A percentile compares a stretch with the other conserved stretches of the same genome.
Conservation (phyloP, 495 filamentous ascomycete species). For the Thermothielavioides terrestris region DNA sequence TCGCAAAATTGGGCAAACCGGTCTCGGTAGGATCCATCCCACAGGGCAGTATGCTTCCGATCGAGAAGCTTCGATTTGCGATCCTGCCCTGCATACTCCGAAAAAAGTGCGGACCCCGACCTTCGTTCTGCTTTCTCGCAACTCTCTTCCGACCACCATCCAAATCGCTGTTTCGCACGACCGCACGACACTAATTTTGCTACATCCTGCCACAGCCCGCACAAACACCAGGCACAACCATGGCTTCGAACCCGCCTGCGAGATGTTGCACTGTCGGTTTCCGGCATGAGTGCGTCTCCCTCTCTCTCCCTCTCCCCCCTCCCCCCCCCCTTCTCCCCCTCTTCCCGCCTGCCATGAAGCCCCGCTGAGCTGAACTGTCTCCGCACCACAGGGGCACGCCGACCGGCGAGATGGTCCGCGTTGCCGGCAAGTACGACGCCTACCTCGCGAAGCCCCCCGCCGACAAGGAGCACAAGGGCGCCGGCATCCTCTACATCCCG, state of each 20-base stretch:
- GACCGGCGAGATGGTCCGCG: constrained; percentile 33
- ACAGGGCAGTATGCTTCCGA: too few relatives aligned
- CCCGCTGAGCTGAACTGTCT: constrained; percentile 5
- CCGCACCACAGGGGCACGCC: constrained; percentile 25
- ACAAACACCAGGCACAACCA: too few relatives aligned
- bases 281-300: constrained; percentile 22
- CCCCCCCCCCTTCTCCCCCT: background rate
- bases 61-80: too few relatives aligned
- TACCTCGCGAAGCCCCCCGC: constrained; percentile 43
- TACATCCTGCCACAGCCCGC: background rate
- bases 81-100: too few relatives aligned
- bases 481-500: constrained; percentile 49
- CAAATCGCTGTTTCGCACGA: too few relatives aligned
- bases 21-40: too few relatives aligned
- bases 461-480: constrained; percentile 36
- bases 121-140: too few relatives aligned
- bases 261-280: constrained; percentile 30
- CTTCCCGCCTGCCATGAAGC: background rate
- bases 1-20: too few relatives aligned
- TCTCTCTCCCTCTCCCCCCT: background rate
- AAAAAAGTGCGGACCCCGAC: too few relatives aligned
- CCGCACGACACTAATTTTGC: too few relatives aligned
- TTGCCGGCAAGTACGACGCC: constrained; percentile 36
- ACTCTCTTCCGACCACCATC: too few relatives aligned
- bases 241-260: constrained; percentile 29